These are phyloP conservation scores for Torulaspora delbrueckii DNA, from an alignment of 805 yeast genomes.

Conservation along the genomic window DNA sequence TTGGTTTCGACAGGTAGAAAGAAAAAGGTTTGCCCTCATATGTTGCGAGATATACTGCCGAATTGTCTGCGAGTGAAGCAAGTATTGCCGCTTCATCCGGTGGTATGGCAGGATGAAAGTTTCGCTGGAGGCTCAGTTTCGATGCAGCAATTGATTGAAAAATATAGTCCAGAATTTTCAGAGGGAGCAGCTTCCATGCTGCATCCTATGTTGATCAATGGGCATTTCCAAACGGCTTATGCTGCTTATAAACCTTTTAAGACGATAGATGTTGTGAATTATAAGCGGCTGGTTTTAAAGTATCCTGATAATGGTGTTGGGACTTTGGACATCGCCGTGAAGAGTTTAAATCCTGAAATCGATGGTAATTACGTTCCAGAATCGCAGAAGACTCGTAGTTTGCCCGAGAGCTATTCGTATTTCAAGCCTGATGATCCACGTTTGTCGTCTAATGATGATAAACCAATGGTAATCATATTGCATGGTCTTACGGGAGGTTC, in stretches of 20 bases:
- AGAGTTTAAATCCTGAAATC: constrained; percentile 29
- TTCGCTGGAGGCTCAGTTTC: constrained; percentile 7
- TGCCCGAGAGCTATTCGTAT: constrained; percentile 25
- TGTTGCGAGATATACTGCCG: constrained; percentile 10
- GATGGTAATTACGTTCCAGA: constrained; percentile 20
- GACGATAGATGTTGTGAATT: constrained; percentile 48
- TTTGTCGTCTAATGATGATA: constrained; percentile 34
- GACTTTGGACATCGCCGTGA: constrained; percentile 61
- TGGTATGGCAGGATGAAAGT: constrained; percentile 7
- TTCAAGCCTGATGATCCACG: constrained; percentile 40
- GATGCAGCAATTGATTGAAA: constrained; percentile 32
- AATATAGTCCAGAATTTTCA: constrained; percentile 42
- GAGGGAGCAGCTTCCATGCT: constrained; percentile 44
- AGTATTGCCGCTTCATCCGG: constrained; percentile 6
- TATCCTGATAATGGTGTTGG: constrained; percentile 62
- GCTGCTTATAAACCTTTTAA: constrained; percentile 49
- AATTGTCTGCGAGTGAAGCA: constrained; percentile 11
- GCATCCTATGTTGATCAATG: constrained; percentile 57
- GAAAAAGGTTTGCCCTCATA: constrained; percentile 1
- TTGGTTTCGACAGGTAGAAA: constrained; percentile 1
- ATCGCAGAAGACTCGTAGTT: constrained; percentile 37
- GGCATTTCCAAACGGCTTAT: constrained; percentile 64
- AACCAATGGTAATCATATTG: constrained; percentile 58
- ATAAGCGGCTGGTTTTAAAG: constrained; percentile 53
- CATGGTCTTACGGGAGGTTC: constrained; percentile 87